Evolutionary conservation across 495 filamentous ascomycete species (phyloP), one percentile per base, ranked within the genome.

Genomic region (Penicillium pulvis): DNA sequence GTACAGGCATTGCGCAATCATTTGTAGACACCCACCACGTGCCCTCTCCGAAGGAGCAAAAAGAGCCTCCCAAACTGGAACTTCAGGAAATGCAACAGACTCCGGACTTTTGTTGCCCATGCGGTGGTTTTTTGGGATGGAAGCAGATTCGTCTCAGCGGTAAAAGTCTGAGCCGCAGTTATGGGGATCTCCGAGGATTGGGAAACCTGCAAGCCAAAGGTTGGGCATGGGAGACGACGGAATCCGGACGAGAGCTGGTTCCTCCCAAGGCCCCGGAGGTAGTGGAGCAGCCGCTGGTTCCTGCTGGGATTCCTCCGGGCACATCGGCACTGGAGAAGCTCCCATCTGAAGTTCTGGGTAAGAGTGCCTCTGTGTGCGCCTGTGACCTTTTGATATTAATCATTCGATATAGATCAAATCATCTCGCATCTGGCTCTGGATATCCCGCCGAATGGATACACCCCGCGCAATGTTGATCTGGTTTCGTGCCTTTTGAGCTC

Each of bases 401-500:
- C 59, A 50, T 55, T 48, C 66, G 70, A 74, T 49, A 10, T 62
- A 92, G 91, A 86, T 57, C 79, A 87, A 73, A 90, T 94, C 62
- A 90, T 94, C 62, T 87, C 86, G 39, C 79, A 88, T 45, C 78
- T 96, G 30, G 87, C 86, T 12, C 68, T 91, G 46, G 90, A 93
- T 67, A 74, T 91, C 20, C 91, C 90, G 10, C 87, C 90, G 52
- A 89, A 91, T 73, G 89, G 87, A 41, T 84, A 91, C 59, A 83
- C 87, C 2, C 83, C 89, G 30, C 86, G 91, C 36, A 96, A 96
- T 72, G 83, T 90, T 50, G 91, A 96, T 68, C 77, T 94, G 52
- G 86, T 93, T 71, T 84, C 88, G 11, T 83, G 92, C 62, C 75
- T 96, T 39, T 76, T 93, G 31, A 86, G 90, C 11, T 94, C 90